Evolutionary conservation across 805 yeast species (phyloP), one percentile per base, ranked within the genome.

Genomic region (Wickerhamiella domercqiae): DNA sequence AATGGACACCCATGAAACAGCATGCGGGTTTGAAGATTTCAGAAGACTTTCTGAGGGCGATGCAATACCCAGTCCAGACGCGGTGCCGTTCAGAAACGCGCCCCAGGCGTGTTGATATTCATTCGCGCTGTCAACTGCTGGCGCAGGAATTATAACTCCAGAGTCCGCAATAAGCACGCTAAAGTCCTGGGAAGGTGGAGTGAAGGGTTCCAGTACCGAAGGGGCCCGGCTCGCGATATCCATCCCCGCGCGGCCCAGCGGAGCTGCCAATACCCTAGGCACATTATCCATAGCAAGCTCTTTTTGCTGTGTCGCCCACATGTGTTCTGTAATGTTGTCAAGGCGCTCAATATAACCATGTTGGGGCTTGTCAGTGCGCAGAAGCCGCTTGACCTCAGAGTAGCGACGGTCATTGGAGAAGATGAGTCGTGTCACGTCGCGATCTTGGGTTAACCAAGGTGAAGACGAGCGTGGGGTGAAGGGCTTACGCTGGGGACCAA

Each of bases 31-130:
- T 30, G 32, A 9, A 17, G 32, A 9, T 18, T 16, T 14, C 22
- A n/a, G 22, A 4, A 17, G 14, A 11, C 7, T 16, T 18, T 24
- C 13, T 16, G 3, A 25, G 15, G 30, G 13, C n/a, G 38, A 22
- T 3, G 16, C 34, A 14, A 31, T 14, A 39, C 77, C 74, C 35
- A 90, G 58, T 0, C 95, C 98, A 1, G 87, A 68, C 2, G 94
- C 75, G 0, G 75, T 93, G 13, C 98, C 98, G 48, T 80, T 81
- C 48, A 87, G 95, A 53, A 90, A 90, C 44, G 73, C 71, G 0
- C 93, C 94, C 95, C 95, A 84, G 29, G 72, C 71, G 26, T 68
- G 53, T 3, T 66, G 56, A 11, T 61, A 66, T 1, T 63, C 59
- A n/a, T 68, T 64, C 7, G 81, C 48, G 0, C 66, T 44, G 11